phyloP scores from a whole-genome alignment of 2,329 filamentous ascomycete genomes.

The Calonectria pauciramosa region DNA sequence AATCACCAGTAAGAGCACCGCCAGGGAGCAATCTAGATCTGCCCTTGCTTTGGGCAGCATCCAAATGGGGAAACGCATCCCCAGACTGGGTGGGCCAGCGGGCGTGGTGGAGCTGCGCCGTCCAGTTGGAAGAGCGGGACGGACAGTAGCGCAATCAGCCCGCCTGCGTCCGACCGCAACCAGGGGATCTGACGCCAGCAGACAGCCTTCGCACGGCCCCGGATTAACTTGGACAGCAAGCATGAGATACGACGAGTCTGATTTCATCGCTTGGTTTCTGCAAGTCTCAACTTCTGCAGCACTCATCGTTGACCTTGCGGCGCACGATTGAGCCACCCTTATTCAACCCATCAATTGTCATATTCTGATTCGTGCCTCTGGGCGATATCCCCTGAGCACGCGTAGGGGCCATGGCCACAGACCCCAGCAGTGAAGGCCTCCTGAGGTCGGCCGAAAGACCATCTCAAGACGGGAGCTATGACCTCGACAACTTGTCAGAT shows the following conservation, averaged over 20 bases:
- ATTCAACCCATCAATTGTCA: not conserved
- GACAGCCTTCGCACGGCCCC: constrained; percentile 4
- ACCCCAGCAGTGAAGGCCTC: constrained; percentile 50
- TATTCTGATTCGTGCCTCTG: not conserved
- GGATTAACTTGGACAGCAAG: constrained; percentile 4
- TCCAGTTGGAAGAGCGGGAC: constrained; percentile 6
- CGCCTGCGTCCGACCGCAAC: constrained; percentile 11
- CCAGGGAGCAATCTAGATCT: not conserved
- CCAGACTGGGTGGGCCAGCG: not conserved
- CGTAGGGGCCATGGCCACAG: constrained; percentile 39
- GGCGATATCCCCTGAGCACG: not conserved
- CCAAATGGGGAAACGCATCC: constrained; percentile 13
- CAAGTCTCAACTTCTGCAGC: not conserved
- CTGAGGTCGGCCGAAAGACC: constrained; percentile 39
- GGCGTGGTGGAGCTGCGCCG: constrained; percentile 6
- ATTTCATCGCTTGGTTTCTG: not conserved
- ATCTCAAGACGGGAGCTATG: constrained; percentile 41
- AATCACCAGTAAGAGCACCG: not conserved
- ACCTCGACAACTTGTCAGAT: constrained; percentile 46
- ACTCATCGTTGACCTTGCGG: not conserved
- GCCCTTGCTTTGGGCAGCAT: not conserved
- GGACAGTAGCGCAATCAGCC: constrained; percentile 6
- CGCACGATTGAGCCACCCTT: not conserved
- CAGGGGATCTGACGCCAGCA: constrained; percentile 3
- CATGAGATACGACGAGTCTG: constrained; percentile 7